Percentiles rank a stretch among this genome's conserved stretches.
Conservation (phyloP, 2,329 filamentous ascomycete genomes). For the Helicocarpus griseus region DNA sequence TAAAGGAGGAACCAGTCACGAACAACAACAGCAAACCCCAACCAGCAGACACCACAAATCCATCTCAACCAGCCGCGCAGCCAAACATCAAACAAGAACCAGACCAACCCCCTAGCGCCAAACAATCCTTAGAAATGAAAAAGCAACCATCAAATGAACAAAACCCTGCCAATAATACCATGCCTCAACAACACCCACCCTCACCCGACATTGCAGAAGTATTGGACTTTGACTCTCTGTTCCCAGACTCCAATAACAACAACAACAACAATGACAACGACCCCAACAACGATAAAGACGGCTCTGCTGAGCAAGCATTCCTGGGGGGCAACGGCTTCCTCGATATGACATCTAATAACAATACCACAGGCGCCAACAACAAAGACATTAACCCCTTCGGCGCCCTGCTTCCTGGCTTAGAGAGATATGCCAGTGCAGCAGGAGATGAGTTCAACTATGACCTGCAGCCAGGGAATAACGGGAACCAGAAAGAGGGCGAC, state of each 20-base stretch:
- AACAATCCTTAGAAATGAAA: too few species aligned
- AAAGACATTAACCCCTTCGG: constrained; percentile 11
- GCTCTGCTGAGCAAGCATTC: constrained; percentile 29
- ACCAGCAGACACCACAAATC: neutral
- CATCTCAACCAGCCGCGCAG: neutral
- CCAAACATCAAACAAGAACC: too few species aligned
- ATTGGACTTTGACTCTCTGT: constrained; percentile 33
- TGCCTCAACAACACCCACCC: constrained; percentile 16
- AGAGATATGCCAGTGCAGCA: constrained; percentile 23
- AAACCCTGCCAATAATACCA: constrained; percentile 6
- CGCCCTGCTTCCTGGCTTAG: constrained; percentile 22
- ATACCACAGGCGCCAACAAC: neutral
- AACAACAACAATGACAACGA: neutral
- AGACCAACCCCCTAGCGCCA: neutral
- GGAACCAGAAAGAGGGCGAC: constrained; percentile 10
- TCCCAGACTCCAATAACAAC: constrained; percentile 21
- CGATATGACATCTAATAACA: too few species aligned
- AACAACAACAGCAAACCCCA: too few species aligned
- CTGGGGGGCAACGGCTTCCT: constrained; percentile 27
- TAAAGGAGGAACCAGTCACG: too few species aligned
- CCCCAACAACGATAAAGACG: constrained; percentile 21
- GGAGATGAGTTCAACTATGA: constrained; percentile 31
- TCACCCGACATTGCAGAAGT: constrained; percentile 21
- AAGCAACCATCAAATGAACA: neutral
- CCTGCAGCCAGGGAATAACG: constrained; percentile 17